Evolutionary conservation across 2,329 filamentous ascomycete species (phyloP), one percentile per base, ranked within the genome.

Genomic region (Dothistroma pini): DNA sequence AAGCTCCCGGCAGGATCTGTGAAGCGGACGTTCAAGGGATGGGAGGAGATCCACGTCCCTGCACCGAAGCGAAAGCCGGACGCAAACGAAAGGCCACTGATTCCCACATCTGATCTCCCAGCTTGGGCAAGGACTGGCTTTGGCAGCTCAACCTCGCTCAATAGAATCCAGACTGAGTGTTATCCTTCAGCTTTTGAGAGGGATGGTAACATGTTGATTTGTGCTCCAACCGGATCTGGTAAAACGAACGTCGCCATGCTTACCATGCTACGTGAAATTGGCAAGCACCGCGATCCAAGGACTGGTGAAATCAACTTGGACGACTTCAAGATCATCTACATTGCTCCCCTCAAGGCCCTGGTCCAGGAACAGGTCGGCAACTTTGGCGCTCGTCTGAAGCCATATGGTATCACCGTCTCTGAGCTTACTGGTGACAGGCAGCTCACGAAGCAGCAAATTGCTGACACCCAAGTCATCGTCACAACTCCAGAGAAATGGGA

Each of bases 161-260:
- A 99, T 78, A 91, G 92, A 65, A 95, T 99, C 47, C 95, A 99
- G 78, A 95, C 93, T 3, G 93, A 89, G 75, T 97, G 93, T 74
- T 99, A 87, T 73, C 90, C 91, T 1, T 87, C 90, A 2, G 95
- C 95, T 0, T 99, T 99, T 72, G 84, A 91, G 62, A 90, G 93
- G 63, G 96, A 99, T 73, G 93, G 92, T 34, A 99, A 99, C 74
- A 92, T 99, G 90, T 88, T 99, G 59, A 89, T 99, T 72, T 99
- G 95, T 75, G 96, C 95, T 7, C 95, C 95, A 1, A 99, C 95
- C 54, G 95, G 95, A 68, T 96, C 92, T 74, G 95, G 95, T 73
- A 99, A 99, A 80, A 99, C 95, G 1, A 99, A 99, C 72, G 95
- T 99, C 56, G 93, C 93, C 48, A 97, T 99, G 93, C 82, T 99